Evolutionary conservation across 352 stramenopile genomes (phyloP).

Genomic region (Elongisporangium undulatum): DNA sequence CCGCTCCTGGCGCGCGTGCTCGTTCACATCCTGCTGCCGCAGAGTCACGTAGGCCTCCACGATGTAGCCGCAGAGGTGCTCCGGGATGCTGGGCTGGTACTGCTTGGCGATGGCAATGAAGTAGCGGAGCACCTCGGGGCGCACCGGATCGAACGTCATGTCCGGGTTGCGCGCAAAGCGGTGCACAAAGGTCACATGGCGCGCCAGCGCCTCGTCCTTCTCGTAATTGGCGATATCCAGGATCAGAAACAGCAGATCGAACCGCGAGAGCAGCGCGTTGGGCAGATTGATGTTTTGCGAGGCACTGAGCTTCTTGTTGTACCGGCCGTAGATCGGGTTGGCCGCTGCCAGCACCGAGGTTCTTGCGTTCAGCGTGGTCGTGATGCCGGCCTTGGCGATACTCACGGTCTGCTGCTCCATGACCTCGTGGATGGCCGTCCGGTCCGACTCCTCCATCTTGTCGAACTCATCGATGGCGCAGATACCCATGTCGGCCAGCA

Average conservation of each 20-base stretch:
- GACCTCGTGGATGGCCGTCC: conserved; percentile 99
- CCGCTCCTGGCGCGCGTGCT: conserved; percentile 72
- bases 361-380: conserved; percentile 95
- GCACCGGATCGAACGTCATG: conserved; percentile 89
- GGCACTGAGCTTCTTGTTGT: conserved; percentile 82
- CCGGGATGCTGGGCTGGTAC: conserved; percentile 83
- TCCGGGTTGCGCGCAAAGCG: conserved; percentile 85
- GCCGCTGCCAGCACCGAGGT: conserved; percentile 98
- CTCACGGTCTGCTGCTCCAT: conserved; percentile 99
- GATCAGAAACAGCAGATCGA: conserved; percentile 99
- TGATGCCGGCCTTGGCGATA: conserved; percentile 99
- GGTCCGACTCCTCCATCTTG: conserved; percentile 98
- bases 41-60: conserved; percentile 98
- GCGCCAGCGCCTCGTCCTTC: conserved; percentile 88
- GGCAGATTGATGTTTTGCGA: conserved; percentile 99
- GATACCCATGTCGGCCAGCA: conserved; percentile 98
- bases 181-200: conserved; percentile 93
- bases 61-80: conserved; percentile 96
- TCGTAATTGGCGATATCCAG: conserved; percentile 94
- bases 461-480: conserved; percentile 99
- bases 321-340: conserved; percentile 97
- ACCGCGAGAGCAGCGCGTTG: conserved; percentile 98
- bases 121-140: conserved; percentile 89
- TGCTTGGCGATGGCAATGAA: conserved; percentile 88
- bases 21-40: conserved; percentile 89